A percentile compares a stretch with the other conserved stretches of the same genome.
Conservation (phyloP, 495 filamentous ascomycete species). For the Lepidopterella palustris region DNA sequence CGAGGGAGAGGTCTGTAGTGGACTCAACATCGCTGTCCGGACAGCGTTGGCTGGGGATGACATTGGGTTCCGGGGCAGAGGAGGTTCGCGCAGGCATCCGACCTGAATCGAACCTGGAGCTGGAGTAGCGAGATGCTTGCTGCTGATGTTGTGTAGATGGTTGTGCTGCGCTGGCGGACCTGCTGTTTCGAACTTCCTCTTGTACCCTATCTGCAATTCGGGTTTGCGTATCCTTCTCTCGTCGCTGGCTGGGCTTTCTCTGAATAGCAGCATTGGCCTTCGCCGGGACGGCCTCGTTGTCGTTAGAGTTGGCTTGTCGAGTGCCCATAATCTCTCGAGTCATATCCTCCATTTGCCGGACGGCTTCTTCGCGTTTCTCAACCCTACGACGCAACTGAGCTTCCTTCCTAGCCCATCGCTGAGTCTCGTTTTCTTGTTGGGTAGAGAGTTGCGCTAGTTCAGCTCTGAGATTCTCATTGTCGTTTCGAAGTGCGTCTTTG, state of each 20-base stretch:
- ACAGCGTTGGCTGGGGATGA: neutral
- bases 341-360: constrained; percentile 21
- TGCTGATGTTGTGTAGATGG: constrained; percentile 1
- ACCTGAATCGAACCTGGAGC: neutral
- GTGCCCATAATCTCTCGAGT: constrained; percentile 19
- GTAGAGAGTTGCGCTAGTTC: constrained; percentile 24
- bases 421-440: constrained; percentile 25
- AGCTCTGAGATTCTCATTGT: constrained; percentile 24
- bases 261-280: constrained; percentile 12
- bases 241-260: constrained; percentile 9
- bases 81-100: constrained; percentile 10
- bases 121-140: constrained; percentile 6
- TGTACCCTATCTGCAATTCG: constrained; percentile 29
- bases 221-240: constrained; percentile 27
- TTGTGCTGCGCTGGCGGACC: constrained; percentile 12
- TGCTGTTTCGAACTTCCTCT: constrained; percentile 27
- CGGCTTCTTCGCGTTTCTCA: constrained; percentile 20
- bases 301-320: constrained; percentile 15
- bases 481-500: constrained; percentile 23
- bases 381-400: constrained; percentile 21
- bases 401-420: constrained; percentile 24
- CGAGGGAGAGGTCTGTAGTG: constrained; percentile 29
- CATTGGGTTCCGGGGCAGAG: constrained; percentile 13
- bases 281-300: neutral
- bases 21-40: constrained; percentile 28